These are phyloP conservation scores for Paramicrosporidium saccamoebae DNA, from an alignment of 371 early-diverging fungal species.

Conservation along the genomic window DNA sequence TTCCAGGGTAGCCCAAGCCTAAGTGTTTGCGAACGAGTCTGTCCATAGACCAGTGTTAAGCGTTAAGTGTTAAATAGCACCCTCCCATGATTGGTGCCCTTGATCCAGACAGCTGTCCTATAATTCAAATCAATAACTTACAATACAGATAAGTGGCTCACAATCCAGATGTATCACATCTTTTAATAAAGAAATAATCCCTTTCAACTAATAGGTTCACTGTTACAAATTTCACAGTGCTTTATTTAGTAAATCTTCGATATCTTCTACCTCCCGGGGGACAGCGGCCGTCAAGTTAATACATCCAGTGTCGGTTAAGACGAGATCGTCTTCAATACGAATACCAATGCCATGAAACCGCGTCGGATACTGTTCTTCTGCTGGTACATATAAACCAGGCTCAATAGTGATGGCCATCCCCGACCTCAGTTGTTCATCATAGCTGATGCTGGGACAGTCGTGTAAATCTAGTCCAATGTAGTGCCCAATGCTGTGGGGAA, in stretches of 20 bases:
- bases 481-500: constrained; percentile 81
- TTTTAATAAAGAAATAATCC: too few species aligned
- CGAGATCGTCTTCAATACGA: constrained; percentile 79
- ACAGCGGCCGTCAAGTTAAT: constrained; percentile 24
- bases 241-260: constrained; percentile 19
- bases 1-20: too few species aligned
- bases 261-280: constrained; percentile 59
- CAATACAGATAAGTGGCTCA: too few species aligned
- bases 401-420: constrained; percentile 84
- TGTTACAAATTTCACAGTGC: too few species aligned
- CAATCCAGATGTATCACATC: too few species aligned
- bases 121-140: too few species aligned
- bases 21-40: too few species aligned
- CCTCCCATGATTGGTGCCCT: too few species aligned
- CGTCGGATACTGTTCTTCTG: constrained; percentile 26
- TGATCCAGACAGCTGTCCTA: too few species aligned
- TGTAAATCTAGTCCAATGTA: constrained; percentile 83
- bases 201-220: too few species aligned
- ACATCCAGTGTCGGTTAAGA: constrained; percentile 24
- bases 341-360: constrained; percentile 66
- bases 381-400: constrained; percentile 74
- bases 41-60: too few species aligned
- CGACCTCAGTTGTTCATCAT: constrained; percentile 21
- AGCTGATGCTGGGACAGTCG: constrained; percentile 32
- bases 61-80: too few species aligned